Conservation (phyloP, 179 eudicot genomes). For the Patellifolia procumbens region DNA sequence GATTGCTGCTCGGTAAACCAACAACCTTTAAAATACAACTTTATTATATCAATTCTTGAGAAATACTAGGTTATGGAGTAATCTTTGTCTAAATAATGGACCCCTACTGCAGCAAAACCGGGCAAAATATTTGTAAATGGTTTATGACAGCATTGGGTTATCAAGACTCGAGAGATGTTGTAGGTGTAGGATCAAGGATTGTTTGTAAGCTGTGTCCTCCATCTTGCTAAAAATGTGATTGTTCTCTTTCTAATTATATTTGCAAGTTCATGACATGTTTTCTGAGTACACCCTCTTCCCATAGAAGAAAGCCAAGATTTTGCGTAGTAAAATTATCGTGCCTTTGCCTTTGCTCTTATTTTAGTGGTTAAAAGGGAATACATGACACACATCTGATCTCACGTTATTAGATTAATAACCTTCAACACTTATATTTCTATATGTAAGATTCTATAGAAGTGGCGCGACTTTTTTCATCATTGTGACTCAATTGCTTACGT, state of each 20-base stretch:
- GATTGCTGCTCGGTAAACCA: constrained; percentile 80
- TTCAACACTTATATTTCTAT: not conserved
- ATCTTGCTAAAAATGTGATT: not conserved
- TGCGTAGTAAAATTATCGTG: not conserved
- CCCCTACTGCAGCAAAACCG: not conserved
- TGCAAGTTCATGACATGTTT: not conserved
- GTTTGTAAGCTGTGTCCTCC: not conserved
- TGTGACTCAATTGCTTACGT: constrained; percentile 17
- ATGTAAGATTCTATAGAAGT: not conserved
- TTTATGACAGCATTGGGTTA: not conserved
- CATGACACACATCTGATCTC: not conserved
- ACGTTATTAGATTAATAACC: not conserved
- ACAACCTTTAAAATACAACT: not conserved
- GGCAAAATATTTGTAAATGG: no score
- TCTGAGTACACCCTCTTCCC: not conserved
- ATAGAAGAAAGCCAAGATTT: not conserved
- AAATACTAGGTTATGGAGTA: not conserved
- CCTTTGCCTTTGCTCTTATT: not conserved
- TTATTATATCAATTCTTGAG: no score
- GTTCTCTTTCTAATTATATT: not conserved
- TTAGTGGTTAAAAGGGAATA: not conserved
- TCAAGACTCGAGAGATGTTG: not conserved
- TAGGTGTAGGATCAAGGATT: not conserved
- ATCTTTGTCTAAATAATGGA: not conserved
- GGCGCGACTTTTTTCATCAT: constrained; percentile 1